Conservation (phyloP, 805 yeast genomes). For the Danielia reshetovae region DNA sequence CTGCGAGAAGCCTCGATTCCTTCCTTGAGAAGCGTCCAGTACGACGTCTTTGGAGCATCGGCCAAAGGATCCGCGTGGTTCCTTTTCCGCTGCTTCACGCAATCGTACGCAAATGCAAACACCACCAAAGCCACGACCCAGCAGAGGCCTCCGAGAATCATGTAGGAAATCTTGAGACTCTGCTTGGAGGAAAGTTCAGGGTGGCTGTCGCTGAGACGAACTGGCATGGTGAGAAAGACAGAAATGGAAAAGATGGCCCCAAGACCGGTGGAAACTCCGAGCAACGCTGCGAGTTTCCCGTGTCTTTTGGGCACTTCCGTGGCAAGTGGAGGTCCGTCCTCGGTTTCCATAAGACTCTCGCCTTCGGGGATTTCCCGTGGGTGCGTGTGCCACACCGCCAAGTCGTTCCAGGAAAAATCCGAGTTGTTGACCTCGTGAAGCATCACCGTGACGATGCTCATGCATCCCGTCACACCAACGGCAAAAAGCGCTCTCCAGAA, state of each 20-base stretch:
- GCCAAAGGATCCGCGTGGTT: slow-evolving; percentile 16
- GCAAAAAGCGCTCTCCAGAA: slow-evolving; percentile 56
- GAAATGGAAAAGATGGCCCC: slow-evolving; percentile 67
- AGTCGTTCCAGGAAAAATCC: slow-evolving; percentile 30
- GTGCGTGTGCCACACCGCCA: slow-evolving; percentile 23
- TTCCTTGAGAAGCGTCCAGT: slow-evolving; percentile 37
- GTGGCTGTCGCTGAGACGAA: slow-evolving; percentile 37
- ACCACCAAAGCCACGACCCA: slow-evolving; percentile 36
- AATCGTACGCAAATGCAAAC: slow-evolving; percentile 43
- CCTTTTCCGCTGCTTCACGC: slow-evolving; percentile 28
- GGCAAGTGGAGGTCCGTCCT: slow-evolving; percentile 1
- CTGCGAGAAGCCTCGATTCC: slow-evolving; percentile 47
- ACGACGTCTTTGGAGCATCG: slow-evolving; percentile 15
- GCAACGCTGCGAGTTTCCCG: slow-evolving; percentile 56
- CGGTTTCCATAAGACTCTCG: neutral
- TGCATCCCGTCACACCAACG: slow-evolving; percentile 51
- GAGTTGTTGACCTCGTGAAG: slow-evolving; percentile 52
- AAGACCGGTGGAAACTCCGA: slow-evolving; percentile 60
- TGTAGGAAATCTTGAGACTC: slow-evolving; percentile 47
- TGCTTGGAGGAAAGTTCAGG: slow-evolving; percentile 34
- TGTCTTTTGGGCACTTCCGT: slow-evolving; percentile 9
- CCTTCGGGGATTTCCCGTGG: slow-evolving; percentile 1
- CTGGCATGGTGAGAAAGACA: slow-evolving; percentile 54
- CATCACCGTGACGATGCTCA: slow-evolving; percentile 59
- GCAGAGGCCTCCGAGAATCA: slow-evolving; percentile 43